phyloP scores from a whole-genome alignment of 441 rosid species.

The Croton setiger region DNA sequence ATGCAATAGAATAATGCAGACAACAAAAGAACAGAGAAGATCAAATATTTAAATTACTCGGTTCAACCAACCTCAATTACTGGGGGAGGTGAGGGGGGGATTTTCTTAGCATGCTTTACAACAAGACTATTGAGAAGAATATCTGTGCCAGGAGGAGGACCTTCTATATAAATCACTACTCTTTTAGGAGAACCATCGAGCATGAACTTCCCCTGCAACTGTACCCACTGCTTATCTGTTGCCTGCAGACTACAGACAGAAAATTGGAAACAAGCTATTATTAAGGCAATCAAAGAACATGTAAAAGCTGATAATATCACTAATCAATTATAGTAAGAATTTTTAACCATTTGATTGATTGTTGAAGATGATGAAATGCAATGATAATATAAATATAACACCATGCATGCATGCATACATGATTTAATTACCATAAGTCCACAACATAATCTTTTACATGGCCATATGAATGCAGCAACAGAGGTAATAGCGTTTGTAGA shows the following conservation, averaged over 20 bases:
- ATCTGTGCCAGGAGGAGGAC: constrained; percentile 85
- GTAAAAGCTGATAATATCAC: not conserved
- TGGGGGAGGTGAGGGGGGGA: constrained; percentile 61
- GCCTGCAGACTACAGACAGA: constrained; percentile 58
- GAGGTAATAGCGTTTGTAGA: not conserved
- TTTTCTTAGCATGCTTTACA: constrained; percentile 70
- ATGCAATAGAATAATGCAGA: constrained; percentile 3
- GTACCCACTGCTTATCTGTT: constrained; percentile 69
- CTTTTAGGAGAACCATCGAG: constrained; percentile 67
- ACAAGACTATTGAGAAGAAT: constrained; percentile 63
- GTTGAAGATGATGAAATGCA: not conserved
- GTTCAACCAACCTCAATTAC: constrained; percentile 51
- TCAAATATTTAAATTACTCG: constrained; percentile 6
- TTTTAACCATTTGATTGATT: not conserved
- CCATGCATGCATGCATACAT: not conserved
- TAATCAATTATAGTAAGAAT: not conserved
- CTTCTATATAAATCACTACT: constrained; percentile 70
- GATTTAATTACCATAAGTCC: not conserved
- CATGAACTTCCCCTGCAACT: constrained; percentile 75
- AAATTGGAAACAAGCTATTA: not conserved
- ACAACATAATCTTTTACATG: not conserved
- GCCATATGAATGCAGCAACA: not conserved
- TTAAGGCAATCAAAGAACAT: constrained; percentile 3
- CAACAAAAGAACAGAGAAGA: constrained; percentile 2
- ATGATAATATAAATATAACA: not conserved